Base-by-base conservation (phyloP, 2,329 filamentous ascomycete species). In the Fusarium buharicum region DNA sequence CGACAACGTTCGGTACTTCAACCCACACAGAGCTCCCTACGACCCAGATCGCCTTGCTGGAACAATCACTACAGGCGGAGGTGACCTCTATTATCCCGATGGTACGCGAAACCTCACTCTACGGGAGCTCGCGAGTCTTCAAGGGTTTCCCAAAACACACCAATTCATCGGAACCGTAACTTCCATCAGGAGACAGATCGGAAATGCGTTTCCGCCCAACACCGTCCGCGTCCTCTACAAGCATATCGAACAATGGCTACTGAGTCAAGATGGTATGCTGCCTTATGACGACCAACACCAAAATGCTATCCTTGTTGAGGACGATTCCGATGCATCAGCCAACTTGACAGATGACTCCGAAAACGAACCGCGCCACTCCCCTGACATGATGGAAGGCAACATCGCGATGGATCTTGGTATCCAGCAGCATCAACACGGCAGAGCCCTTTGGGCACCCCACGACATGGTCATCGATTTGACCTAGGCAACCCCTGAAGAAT, bases 191-290 rank as follows among this genome's bases (percentile, higher is more conserved):
- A 83, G 79, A 61, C 90, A 93, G 71, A 90, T 94, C 61, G 91
- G 91, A 0, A 94, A 95, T 68, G 91, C 91, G 0, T 92, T 94
- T 14, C 90, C 92, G 0, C 86, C 90, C 0, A 77, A 77, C 24
- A 81, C 83, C 0, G 85, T 85, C 3, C 74, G 75, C 22, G 74
- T 80, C 0, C 67, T 86, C 0, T 85, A 82, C 59, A 69, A 72
- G n/a, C 81, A 84, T 44, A 66, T 86, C 9, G 73, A 79, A 16
- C 59, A 71, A 8, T 83, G 79, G 75, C 69, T 86, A 1, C 70
- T 83, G 13, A 59, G 71, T 2, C 69, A 77, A 17, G 84, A 86
- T 50, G 71, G 75, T 0, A 68, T 80, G 16, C 39, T 30, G 14
- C 62, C 20, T 8, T 65, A 61, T n/a, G 51, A 59, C 16, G 62